Percentiles rank a stretch among this genome's conserved stretches.
phyloP scores from a whole-genome alignment of 768 basidiomycete species.

The Hysterangium stoloniferum region DNA sequence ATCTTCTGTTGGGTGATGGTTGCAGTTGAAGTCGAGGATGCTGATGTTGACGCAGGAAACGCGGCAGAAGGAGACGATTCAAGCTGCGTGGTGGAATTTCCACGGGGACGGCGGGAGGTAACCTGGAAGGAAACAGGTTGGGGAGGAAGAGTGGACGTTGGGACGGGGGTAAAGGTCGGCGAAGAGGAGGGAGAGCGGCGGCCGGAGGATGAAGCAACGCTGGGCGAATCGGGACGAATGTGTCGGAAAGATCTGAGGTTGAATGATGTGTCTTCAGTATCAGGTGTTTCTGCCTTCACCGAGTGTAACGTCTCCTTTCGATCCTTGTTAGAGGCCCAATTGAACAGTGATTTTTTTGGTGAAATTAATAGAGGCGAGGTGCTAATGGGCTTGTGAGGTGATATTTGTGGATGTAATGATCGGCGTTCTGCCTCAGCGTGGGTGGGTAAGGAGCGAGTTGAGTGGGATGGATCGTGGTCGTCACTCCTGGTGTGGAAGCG shows the following conservation, averaged over 20 bases:
- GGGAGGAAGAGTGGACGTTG: slow-evolving; percentile 1
- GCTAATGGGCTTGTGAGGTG: slow-evolving; percentile 7
- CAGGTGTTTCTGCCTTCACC: slow-evolving; percentile 17
- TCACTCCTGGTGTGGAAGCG: slow-evolving; percentile 54
- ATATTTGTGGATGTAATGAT: slow-evolving; percentile 9
- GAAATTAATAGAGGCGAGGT: slow-evolving; percentile 11
- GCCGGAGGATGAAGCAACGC: not conserved
- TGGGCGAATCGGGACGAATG: slow-evolving; percentile 40
- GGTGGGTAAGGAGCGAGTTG: slow-evolving; percentile 57
- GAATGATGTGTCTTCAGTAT: slow-evolving; percentile 39
- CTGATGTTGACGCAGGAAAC: not conserved
- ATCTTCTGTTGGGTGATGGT: slow-evolving; percentile 2
- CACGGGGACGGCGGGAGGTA: slow-evolving; percentile 7
- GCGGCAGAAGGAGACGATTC: not conserved
- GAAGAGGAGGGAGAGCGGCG: not conserved
- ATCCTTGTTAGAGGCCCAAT: slow-evolving; percentile 35
- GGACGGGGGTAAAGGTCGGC: slow-evolving; percentile 1
- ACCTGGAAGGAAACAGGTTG: slow-evolving; percentile 10
- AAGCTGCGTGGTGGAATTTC: not conserved
- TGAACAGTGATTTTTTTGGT: slow-evolving; percentile 25
- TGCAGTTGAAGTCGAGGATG: not conserved
- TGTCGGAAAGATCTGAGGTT: slow-evolving; percentile 72
- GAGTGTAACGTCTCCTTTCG: slow-evolving; percentile 34
- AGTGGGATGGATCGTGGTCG: slow-evolving; percentile 37
- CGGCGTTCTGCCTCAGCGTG: slow-evolving; percentile 22